Conservation (phyloP, 176 grass and related monocot genomes). For the Cocos nucifera region DNA sequence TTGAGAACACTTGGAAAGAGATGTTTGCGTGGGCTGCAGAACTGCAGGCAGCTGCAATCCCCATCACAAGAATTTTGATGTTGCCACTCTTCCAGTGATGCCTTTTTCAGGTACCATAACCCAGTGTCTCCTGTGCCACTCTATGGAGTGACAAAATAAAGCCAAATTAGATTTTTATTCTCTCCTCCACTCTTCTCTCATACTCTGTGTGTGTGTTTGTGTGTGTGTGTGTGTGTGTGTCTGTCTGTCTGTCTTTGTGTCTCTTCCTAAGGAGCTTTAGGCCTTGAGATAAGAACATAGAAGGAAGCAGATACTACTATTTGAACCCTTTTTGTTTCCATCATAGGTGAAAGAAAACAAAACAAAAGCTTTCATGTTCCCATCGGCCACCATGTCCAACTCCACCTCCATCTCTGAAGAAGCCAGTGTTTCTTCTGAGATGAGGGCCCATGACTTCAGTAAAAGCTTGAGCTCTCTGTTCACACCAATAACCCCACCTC, state of each 20-base stretch:
- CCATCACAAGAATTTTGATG: background rate
- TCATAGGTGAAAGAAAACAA: constrained; percentile 10
- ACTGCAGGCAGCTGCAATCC: constrained; percentile 2
- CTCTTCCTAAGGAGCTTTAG: background rate
- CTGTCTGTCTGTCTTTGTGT: background rate
- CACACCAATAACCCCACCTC: constrained; percentile 5
- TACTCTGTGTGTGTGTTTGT: background rate
- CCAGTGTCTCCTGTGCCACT: constrained; percentile 5
- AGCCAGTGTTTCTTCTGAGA: constrained; percentile 24
- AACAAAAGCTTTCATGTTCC: constrained; percentile 10
- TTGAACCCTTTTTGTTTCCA: constrained; percentile 11
- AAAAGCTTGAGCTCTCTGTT: constrained; percentile 30
- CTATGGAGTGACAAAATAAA: background rate
- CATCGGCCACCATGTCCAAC: constrained; percentile 12
- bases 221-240: background rate
- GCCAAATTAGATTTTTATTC: constrained; percentile 5
- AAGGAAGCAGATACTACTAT: constrained; percentile 6
- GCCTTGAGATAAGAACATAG: constrained; percentile 1
- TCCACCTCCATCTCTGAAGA: constrained; percentile 28
- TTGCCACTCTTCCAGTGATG: constrained; percentile 12
- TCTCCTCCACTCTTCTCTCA: background rate
- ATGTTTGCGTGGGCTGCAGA: constrained; percentile 10
- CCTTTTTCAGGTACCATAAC: constrained; percentile 17
- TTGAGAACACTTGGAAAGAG: constrained; percentile 10
- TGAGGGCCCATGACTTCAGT: constrained; percentile 27